Evolutionary conservation across 495 filamentous ascomycete species (phyloP).

Genomic region (Massariosphaeria phaeospora): DNA sequence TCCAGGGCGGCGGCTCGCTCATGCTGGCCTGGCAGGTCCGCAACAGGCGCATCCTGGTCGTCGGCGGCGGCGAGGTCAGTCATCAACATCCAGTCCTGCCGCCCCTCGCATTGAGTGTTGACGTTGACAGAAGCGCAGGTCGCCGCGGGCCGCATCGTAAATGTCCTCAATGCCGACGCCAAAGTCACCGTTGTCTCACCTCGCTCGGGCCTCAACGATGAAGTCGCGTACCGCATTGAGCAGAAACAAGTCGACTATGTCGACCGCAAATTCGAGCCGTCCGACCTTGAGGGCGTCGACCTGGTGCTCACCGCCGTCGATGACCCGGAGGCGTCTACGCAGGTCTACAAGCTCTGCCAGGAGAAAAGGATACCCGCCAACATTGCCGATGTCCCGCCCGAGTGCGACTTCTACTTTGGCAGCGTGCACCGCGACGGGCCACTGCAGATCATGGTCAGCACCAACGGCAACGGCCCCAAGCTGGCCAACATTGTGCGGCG

Average conservation of each 20-base stretch:
- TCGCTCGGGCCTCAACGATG: conserved; percentile 70
- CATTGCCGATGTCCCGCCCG: conserved; percentile 92
- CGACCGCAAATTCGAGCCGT: conserved; percentile 74
- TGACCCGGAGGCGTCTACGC: conserved; percentile 77
- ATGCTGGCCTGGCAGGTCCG: conserved; percentile 92
- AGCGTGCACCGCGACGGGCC: conserved; percentile 92
- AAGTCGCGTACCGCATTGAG: conserved; percentile 76
- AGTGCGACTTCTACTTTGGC: conserved; percentile 98
- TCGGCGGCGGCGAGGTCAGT: conserved; percentile 86
- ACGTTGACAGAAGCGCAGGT: conserved; percentile 56
- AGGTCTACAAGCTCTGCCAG: conserved; percentile 90
- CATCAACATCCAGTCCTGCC: not conserved
- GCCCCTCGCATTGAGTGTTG: conserved; percentile 31
- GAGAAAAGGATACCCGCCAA: conserved; percentile 79
- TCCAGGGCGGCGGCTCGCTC: conserved; percentile 85
- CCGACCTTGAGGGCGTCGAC: conserved; percentile 69
- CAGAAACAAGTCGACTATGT: conserved; percentile 68
- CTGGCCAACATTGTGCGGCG: conserved; percentile 80
- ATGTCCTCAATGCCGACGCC: conserved; percentile 91
- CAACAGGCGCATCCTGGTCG: conserved; percentile 74
- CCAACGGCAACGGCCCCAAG: conserved; percentile 93
- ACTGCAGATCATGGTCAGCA: conserved; percentile 95
- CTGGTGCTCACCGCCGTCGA: conserved; percentile 94
- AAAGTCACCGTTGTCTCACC: conserved; percentile 81
- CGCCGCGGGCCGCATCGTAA: conserved; percentile 86